Evolutionary conservation across 805 yeast species (phyloP).

Genomic region (Priceomyces medius): DNA sequence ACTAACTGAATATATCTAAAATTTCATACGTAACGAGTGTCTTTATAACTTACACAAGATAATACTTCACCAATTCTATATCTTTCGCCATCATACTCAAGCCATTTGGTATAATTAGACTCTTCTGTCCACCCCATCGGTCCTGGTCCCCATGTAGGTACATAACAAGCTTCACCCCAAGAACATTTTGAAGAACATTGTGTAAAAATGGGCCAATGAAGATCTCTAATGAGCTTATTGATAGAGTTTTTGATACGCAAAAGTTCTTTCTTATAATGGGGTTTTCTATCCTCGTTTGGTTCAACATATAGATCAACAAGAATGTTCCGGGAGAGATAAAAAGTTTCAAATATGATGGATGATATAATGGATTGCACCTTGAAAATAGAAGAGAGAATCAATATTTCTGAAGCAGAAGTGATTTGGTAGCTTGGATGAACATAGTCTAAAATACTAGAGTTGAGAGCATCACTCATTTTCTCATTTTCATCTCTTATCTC

Average conservation of each 20-base stretch:
- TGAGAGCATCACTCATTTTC: slow-evolving; percentile 23
- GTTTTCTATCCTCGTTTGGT: slow-evolving; percentile 16
- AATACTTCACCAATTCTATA: slow-evolving; percentile 9
- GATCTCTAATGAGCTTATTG: not conserved
- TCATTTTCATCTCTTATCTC: slow-evolving; percentile 9
- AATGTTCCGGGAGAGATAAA: slow-evolving; percentile 27
- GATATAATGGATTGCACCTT: slow-evolving; percentile 40
- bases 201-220: slow-evolving; percentile 41
- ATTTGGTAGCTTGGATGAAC: slow-evolving; percentile 42
- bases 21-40: no score
- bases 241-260: slow-evolving; percentile 1
- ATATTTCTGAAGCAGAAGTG: slow-evolving; percentile 38
- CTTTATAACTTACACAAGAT: slow-evolving; percentile 8
- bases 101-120: slow-evolving; percentile 3
- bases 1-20: no score
- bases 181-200: slow-evolving; percentile 42
- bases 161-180: slow-evolving; percentile 50
- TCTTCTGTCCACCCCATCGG: slow-evolving; percentile 7
- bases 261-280: slow-evolving; percentile 4
- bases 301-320: slow-evolving; percentile 18
- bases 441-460: slow-evolving; percentile 46
- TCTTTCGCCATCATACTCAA: slow-evolving; percentile 11
- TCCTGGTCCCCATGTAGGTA: slow-evolving; percentile 60
- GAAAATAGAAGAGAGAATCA: slow-evolving; percentile 50
- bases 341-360: slow-evolving; percentile 34